A percentile compares a stretch with the other conserved stretches of the same genome.
phyloP scores from a whole-genome alignment of 2,329 filamentous ascomycete species.

The Achaetomium macrosporum region DNA sequence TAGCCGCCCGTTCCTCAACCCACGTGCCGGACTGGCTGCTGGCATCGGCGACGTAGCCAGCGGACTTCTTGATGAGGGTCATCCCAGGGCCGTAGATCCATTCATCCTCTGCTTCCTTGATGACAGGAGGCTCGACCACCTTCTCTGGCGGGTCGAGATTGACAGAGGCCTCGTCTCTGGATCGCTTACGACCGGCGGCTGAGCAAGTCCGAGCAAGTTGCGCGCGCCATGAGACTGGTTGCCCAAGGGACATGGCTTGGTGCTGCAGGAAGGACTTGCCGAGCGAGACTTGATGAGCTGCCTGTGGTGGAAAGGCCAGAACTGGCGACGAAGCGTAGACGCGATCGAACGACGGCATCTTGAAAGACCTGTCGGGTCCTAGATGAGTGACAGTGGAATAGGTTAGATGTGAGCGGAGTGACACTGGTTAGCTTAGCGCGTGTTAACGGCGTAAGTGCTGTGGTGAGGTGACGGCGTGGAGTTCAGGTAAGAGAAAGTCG shows the following conservation, averaged over 20 bases:
- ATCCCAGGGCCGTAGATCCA: slow-evolving; percentile 68
- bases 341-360: slow-evolving; percentile 42
- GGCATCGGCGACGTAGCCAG: slow-evolving; percentile 53
- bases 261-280: slow-evolving; percentile 36
- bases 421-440: slow-evolving; percentile 23
- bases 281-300: slow-evolving; percentile 37
- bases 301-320: slow-evolving; percentile 41
- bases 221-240: slow-evolving; percentile 31
- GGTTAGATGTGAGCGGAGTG: slow-evolving; percentile 24
- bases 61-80: slow-evolving; percentile 62
- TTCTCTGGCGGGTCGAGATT: slow-evolving; percentile 56
- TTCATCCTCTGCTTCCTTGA: slow-evolving; percentile 55
- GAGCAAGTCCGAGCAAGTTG: slow-evolving; percentile 27
- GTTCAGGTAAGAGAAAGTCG: slow-evolving; percentile 1
- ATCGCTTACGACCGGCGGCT: slow-evolving; percentile 66
- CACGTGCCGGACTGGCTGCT: slow-evolving; percentile 66
- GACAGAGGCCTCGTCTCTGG: slow-evolving; percentile 63
- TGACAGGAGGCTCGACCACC: slow-evolving; percentile 38
- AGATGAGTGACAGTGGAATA: slow-evolving; percentile 26
- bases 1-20: slow-evolving; percentile 60
- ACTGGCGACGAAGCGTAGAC: slow-evolving; percentile 41
- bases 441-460: slow-evolving; percentile 9
- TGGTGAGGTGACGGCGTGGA: slow-evolving; percentile 3
- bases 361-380: slow-evolving; percentile 25
- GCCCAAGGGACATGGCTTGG: slow-evolving; percentile 33